phyloP scores from a whole-genome alignment of 176 grass and related monocot species.

The Triticum monococcum region DNA sequence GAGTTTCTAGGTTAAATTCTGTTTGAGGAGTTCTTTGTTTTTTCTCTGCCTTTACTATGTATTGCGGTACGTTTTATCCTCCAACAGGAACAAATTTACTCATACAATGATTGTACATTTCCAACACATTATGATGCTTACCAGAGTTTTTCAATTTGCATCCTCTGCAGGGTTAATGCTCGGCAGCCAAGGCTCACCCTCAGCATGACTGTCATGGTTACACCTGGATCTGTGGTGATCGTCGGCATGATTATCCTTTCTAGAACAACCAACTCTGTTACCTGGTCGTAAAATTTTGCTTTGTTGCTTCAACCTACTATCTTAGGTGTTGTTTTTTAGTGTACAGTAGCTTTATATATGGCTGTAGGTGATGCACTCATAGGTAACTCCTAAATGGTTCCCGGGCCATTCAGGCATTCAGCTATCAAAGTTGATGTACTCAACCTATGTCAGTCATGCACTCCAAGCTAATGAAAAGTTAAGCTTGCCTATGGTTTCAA shows the following conservation, averaged over 20 bases:
- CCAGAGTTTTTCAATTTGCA: not conserved
- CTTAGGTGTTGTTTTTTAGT: not conserved
- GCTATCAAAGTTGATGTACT: not conserved
- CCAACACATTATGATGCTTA: not conserved
- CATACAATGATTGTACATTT: not conserved
- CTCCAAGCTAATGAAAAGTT: not conserved
- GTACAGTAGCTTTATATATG: not conserved
- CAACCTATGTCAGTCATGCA: not conserved
- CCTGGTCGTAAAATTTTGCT: not conserved
- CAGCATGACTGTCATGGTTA: not conserved
- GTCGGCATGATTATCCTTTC: not conserved
- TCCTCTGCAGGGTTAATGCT: not conserved
- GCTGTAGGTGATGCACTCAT: not conserved
- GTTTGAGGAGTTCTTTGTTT: no score
- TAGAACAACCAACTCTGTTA: not conserved
- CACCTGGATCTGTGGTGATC: not conserved
- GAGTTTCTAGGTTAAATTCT: no score
- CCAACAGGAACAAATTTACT: not conserved
- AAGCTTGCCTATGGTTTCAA: not conserved
- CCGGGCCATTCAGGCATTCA: not conserved
- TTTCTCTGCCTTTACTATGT: no score
- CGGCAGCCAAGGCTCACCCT: not conserved
- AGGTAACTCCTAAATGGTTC: not conserved
- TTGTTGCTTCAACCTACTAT: not conserved
- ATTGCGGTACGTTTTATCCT: no score